These are phyloP conservation scores for Xylaria grammica DNA, from an alignment of 495 filamentous ascomycete species.

Conservation along the genomic window DNA sequence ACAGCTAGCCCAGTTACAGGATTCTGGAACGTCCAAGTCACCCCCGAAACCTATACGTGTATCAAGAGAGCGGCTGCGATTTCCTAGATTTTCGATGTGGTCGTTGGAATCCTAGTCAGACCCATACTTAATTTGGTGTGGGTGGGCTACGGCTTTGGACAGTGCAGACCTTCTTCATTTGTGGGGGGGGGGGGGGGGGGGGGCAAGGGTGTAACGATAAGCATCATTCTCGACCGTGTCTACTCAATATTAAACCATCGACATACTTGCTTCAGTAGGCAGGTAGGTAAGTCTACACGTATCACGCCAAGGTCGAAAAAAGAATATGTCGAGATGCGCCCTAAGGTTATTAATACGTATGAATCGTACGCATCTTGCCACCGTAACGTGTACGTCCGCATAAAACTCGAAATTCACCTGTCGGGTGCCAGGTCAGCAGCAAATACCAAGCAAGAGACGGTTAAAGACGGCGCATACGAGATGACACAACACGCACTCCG, in stretches of 20 bases:
- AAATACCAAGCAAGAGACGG: not conserved
- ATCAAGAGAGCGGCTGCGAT: not conserved
- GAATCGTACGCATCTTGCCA: not conserved
- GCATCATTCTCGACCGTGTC: not conserved
- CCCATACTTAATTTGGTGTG: not conserved
- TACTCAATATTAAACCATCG: conserved; percentile 3
- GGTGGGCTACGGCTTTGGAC: not conserved
- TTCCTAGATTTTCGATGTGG: not conserved
- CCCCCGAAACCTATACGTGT: not conserved
- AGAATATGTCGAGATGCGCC: not conserved
- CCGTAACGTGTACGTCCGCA: not conserved
- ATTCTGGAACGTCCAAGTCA: not conserved
- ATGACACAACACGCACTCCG: not conserved
- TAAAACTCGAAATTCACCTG: conserved; percentile 2
- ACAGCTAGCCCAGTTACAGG: not conserved
- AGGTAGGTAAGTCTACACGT: not conserved
- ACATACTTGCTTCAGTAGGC: not conserved
- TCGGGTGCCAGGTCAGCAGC: not conserved
- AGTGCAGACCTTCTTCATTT: not conserved
- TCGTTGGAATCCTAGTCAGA: conserved; percentile 1
- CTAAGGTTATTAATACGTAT: not conserved
- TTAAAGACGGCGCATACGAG: not conserved
- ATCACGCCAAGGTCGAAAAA: not conserved
- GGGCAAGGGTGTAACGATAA: conserved; percentile 4
- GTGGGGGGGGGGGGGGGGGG: not conserved